Conservation (phyloP, 148 eudicot species). For the Vaccinium macrocarpon region DNA sequence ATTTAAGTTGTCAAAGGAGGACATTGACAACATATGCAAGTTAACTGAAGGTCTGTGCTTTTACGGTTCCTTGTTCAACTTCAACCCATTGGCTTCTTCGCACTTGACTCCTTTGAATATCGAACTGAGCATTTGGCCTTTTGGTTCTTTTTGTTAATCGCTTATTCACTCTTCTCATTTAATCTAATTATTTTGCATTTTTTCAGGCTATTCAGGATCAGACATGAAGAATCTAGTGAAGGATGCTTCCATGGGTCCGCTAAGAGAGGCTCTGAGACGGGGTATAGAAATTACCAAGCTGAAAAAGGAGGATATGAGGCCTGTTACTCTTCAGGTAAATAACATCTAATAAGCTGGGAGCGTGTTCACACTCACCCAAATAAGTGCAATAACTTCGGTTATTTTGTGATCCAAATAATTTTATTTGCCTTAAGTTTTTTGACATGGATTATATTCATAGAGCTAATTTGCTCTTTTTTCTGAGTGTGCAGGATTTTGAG, state of each 20-base stretch:
- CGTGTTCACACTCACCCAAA: neutral
- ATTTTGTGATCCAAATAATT: constrained; percentile 1
- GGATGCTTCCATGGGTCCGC: constrained; percentile 99
- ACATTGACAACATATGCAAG: constrained; percentile 62
- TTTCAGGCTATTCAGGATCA: constrained; percentile 93
- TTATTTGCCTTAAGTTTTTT: neutral
- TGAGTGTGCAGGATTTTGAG: constrained; percentile 68
- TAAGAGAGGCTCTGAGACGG: constrained; percentile 85
- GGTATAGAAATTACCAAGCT: constrained; percentile 76
- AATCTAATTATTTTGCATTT: neutral
- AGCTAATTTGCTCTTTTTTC: neutral
- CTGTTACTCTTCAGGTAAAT: constrained; percentile 73
- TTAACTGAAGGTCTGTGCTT: constrained; percentile 70
- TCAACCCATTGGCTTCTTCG: constrained; percentile 8
- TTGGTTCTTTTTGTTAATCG: neutral
- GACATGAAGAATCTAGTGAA: constrained; percentile 98
- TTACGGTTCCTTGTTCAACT: constrained; percentile 4
- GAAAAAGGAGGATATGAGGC: constrained; percentile 92
- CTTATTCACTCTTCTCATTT: neutral
- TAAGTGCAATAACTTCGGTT: neutral
- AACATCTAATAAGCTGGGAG: neutral
- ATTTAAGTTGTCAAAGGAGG: constrained; percentile 76
- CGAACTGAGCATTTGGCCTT: neutral
- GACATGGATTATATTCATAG: constrained; percentile 3
- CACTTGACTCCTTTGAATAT: neutral